Evolutionary conservation across 345 rosid species (phyloP).

Genomic region (Eutrema japonicum): DNA sequence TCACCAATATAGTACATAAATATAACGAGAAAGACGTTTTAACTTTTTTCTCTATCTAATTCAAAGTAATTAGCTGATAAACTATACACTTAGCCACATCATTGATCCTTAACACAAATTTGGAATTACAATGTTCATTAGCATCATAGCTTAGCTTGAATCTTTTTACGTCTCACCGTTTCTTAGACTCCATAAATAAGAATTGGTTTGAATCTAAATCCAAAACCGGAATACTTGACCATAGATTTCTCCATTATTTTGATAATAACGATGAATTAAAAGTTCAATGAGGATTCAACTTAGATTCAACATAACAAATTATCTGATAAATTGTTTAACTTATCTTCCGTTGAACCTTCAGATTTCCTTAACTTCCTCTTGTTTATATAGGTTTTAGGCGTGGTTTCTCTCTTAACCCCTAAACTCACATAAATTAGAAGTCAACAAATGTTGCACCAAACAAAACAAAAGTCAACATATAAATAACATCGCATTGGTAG

Average conservation of each 20-base stretch:
- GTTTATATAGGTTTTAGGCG: too few relatives aligned
- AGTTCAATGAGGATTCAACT: neutral
- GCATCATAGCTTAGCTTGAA: neutral
- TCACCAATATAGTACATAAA: neutral
- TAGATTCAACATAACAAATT: neutral
- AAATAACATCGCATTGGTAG: too few relatives aligned
- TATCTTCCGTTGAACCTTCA: neutral
- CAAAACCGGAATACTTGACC: neutral
- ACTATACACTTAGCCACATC: neutral
- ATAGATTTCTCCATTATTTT: neutral
- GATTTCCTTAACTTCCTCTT: neutral
- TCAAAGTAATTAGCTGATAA: neutral
- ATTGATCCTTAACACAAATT: neutral
- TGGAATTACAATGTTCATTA: neutral
- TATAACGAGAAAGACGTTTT: neutral
- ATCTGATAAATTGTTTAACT: neutral
- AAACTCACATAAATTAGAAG: neutral
- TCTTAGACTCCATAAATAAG: neutral
- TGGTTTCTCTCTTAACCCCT: neutral
- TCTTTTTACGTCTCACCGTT: neutral
- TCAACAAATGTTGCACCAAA: too few relatives aligned
- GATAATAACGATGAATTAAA: neutral
- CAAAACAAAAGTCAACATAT: too few relatives aligned
- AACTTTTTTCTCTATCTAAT: neutral
- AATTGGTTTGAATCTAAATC: neutral